A percentile compares a stretch with the other conserved stretches of the same genome.
These are phyloP conservation scores for Solanum corneliomulleri DNA, from an alignment of 257 asterid species.

Conservation along the genomic window DNA sequence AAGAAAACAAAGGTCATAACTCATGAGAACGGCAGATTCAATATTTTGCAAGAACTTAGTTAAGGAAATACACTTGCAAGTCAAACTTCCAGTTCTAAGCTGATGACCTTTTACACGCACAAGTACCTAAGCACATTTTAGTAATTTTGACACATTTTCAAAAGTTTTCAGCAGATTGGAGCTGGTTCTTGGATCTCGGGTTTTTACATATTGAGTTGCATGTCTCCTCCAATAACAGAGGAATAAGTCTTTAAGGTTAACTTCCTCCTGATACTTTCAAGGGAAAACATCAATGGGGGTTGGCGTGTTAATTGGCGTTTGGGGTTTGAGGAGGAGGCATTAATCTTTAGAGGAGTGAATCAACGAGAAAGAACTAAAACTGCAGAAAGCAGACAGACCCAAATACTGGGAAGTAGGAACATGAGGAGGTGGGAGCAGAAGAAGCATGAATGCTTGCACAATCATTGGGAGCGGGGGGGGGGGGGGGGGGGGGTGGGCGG, in stretches of 20 bases:
- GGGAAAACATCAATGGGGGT: neutral
- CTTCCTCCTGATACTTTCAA: neutral
- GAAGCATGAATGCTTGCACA: neutral
- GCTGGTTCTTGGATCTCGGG: neutral
- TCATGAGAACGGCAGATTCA: neutral
- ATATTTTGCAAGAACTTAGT: neutral
- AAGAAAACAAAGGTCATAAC: neutral
- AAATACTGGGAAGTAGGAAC: neutral
- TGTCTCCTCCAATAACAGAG: neutral
- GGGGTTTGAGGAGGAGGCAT: neutral
- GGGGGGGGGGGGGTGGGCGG: neutral
- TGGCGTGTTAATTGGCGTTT: neutral
- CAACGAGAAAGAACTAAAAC: neutral
- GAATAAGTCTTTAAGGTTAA: neutral
- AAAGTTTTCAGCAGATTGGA: neutral
- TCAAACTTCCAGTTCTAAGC: neutral
- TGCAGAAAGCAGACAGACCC: neutral
- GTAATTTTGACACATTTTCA: neutral
- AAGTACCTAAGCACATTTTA: neutral
- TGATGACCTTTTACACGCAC: neutral
- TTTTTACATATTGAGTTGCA: neutral
- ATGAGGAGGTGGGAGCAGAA: neutral
- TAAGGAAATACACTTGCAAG: neutral
- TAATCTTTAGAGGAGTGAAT: neutral
- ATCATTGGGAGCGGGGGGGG: neutral